Evolutionary conservation across 108 stramenopile species (phyloP).

Genomic region (Phaeodactylum tricornutum): DNA sequence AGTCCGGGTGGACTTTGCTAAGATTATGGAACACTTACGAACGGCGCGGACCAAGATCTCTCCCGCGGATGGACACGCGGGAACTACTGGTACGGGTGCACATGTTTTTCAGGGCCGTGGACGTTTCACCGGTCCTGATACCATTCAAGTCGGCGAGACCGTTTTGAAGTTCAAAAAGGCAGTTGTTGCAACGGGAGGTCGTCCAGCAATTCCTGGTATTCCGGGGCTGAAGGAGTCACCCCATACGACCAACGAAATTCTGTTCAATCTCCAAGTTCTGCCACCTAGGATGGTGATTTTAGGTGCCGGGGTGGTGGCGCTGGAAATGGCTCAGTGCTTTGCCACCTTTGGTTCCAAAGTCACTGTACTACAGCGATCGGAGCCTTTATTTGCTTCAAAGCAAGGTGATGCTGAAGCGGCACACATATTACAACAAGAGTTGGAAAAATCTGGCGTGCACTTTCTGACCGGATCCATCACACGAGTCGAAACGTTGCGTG

Average conservation of each 20-base stretch:
- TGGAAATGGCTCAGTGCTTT: constrained; percentile 97
- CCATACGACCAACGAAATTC: constrained; percentile 81
- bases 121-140: constrained; percentile 43
- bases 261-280: constrained; percentile 85
- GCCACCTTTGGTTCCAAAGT: constrained; percentile 88
- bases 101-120: constrained; percentile 71
- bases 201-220: constrained; percentile 56
- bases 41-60: constrained; percentile 52
- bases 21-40: constrained; percentile 71
- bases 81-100: constrained; percentile 45
- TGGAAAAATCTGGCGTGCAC: constrained; percentile 66
- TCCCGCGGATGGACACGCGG: constrained; percentile 79
- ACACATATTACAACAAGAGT: constrained; percentile 31
- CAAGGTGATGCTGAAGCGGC: constrained; percentile 77
- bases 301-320: constrained; percentile 91
- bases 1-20: constrained; percentile 72
- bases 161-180: constrained; percentile 67
- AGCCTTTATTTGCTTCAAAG: constrained; percentile 50
- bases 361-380: constrained; percentile 56
- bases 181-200: constrained; percentile 89
- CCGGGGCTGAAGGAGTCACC: constrained; percentile 72
- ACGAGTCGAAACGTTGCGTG: constrained; percentile 42
- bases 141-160: constrained; percentile 61
- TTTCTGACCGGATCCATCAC: constrained; percentile 37
- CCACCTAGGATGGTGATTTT: constrained; percentile 84